Evolutionary conservation across 805 yeast species (phyloP).

Genomic region (Metschnikowia koreensis): DNA sequence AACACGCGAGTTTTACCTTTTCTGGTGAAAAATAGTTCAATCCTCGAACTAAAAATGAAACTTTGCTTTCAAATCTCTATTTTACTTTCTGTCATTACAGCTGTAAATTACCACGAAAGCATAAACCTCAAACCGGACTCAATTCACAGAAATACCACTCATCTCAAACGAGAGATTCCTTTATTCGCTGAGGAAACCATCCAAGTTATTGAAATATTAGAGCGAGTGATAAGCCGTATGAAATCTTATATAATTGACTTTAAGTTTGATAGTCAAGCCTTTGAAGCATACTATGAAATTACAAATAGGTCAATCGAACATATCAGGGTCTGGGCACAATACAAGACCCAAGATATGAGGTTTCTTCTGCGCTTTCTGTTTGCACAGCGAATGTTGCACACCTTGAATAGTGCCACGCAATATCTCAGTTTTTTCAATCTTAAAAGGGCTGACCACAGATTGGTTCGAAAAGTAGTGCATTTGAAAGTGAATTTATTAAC

Average conservation of each 20-base stretch:
- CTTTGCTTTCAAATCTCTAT: no score
- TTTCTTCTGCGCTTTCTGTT: neutral
- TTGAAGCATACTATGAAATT: neutral
- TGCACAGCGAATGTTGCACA: neutral
- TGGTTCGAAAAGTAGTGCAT: neutral
- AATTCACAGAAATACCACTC: no score
- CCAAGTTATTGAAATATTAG: neutral
- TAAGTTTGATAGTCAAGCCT: neutral
- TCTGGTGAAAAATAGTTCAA: no score
- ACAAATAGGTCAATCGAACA: neutral
- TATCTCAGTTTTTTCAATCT: neutral
- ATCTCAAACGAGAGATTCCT: no score
- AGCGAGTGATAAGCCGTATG: neutral
- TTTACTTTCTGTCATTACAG: no score
- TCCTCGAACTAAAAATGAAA: no score
- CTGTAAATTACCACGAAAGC: no score
- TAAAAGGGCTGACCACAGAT: neutral
- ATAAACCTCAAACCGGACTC: no score
- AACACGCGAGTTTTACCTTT: no score
- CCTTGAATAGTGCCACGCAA: neutral
- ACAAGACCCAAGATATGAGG: neutral
- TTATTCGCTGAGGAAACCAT: no score
- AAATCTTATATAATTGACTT: neutral
- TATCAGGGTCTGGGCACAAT: neutral
- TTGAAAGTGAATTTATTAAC: neutral